A percentile compares a stretch with the other conserved stretches of the same genome.
Evolutionary conservation across 148 eudicot genomes (phyloP).

Genomic region (Fallopia convolvulus): DNA sequence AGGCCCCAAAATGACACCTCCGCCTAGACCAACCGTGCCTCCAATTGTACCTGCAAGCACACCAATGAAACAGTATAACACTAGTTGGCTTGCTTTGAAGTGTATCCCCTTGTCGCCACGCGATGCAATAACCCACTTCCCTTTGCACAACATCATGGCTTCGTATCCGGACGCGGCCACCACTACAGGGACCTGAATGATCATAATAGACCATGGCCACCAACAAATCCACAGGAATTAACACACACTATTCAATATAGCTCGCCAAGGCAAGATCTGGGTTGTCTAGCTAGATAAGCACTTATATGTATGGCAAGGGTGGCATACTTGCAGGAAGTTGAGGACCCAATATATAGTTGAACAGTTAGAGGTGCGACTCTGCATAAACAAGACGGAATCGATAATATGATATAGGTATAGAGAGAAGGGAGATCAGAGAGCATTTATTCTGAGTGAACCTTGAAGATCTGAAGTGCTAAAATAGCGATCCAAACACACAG

Average conservation of each 20-base stretch:
- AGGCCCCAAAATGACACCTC: constrained; percentile 32
- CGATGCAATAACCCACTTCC: constrained; percentile 17
- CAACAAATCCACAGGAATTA: too few relatives aligned
- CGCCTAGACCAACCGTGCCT: constrained; percentile 32
- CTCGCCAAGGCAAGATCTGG: too few relatives aligned
- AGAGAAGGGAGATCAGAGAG: background rate
- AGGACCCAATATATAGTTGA: constrained; percentile 15
- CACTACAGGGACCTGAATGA: constrained; percentile 15
- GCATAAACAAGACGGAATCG: background rate
- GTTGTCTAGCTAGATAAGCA: too few relatives aligned
- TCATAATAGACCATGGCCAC: too few relatives aligned
- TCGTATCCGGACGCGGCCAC: constrained; percentile 17
- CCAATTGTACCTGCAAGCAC: constrained; percentile 28
- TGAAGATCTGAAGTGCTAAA: constrained; percentile 51
- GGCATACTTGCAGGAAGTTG: constrained; percentile 16
- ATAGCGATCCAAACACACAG: constrained; percentile 47
- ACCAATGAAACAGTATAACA: constrained; percentile 20
- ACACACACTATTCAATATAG: too few relatives aligned
- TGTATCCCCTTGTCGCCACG: constrained; percentile 6
- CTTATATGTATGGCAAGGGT: too few relatives aligned
- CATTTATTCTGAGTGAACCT: constrained; percentile 28
- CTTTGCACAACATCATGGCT: constrained; percentile 18
- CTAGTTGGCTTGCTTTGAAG: constrained; percentile 19
- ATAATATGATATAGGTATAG: background rate
- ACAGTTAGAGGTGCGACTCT: constrained; percentile 14